Evolutionary conservation across 2,329 filamentous ascomycete species (phyloP).

Genomic region (Trichoderma oligosporum): DNA sequence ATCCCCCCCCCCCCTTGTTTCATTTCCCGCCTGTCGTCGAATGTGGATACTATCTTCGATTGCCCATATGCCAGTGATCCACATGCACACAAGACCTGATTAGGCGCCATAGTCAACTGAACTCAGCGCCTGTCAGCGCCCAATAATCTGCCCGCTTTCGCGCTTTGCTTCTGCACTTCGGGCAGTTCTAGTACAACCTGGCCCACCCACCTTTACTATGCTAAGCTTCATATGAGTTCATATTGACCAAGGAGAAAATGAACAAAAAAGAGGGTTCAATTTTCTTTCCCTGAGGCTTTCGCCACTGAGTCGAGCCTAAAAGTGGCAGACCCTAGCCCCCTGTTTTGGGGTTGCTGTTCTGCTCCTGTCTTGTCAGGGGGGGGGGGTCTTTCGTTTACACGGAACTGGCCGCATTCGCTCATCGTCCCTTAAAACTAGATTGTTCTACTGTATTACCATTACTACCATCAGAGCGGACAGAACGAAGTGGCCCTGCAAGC

Average conservation of each 20-base stretch:
- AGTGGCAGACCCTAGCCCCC: conserved; percentile 4
- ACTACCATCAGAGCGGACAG: neutral
- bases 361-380: conserved; percentile 10
- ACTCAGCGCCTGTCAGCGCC: conserved; percentile 17
- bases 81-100: conserved; percentile 14
- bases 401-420: neutral
- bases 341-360: neutral
- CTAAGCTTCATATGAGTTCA: too few species aligned
- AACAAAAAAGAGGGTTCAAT: neutral
- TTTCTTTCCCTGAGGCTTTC: conserved; percentile 3
- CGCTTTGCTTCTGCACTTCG: conserved; percentile 2
- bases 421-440: neutral
- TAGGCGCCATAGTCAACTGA: conserved; percentile 13
- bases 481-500: neutral
- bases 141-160: conserved; percentile 13
- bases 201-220: neutral
- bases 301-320: conserved; percentile 11
- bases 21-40: conserved; percentile 17
- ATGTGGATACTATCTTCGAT: conserved; percentile 12
- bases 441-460: neutral
- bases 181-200: neutral
- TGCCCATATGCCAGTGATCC: conserved; percentile 13
- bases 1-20: conserved; percentile 1
- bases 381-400: neutral
- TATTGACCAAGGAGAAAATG: too few species aligned